A percentile compares a stretch with the other conserved stretches of the same genome.
Evolutionary conservation across 805 yeast genomes (phyloP).

Genomic region (Metschnikowia picachoensis): DNA sequence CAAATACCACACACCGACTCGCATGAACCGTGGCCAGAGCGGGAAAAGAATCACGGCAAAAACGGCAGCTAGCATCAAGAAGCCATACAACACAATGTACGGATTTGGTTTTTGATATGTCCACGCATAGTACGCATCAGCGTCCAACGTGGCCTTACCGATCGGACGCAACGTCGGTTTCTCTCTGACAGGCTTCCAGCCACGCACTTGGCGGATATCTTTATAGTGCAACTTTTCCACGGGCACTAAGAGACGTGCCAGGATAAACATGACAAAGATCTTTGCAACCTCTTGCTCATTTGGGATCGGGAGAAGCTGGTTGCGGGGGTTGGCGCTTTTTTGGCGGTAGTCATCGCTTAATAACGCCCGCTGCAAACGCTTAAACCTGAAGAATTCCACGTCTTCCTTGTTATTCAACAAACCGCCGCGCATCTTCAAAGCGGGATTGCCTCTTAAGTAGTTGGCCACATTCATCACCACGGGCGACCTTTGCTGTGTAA

Average conservation of each 20-base stretch:
- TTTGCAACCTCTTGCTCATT: constrained; percentile 56
- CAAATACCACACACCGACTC: constrained; percentile 85
- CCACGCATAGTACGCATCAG: constrained; percentile 82
- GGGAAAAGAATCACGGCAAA: constrained; percentile 77
- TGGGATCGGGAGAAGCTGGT: constrained; percentile 40
- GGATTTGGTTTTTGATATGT: constrained; percentile 70
- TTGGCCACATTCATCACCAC: constrained; percentile 67
- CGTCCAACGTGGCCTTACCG: constrained; percentile 55
- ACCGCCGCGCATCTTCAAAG: constrained; percentile 81
- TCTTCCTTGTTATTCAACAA: constrained; percentile 62
- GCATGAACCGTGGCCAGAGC: constrained; percentile 89
- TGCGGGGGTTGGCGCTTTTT: constrained; percentile 45
- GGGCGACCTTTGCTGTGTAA: constrained; percentile 36
- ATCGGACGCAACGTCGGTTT: constrained; percentile 57
- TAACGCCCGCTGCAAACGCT: constrained; percentile 78
- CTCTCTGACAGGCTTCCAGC: constrained; percentile 58
- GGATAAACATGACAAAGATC: constrained; percentile 64
- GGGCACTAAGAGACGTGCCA: constrained; percentile 70
- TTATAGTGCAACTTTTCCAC: constrained; percentile 67
- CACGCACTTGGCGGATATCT: constrained; percentile 55
- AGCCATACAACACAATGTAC: constrained; percentile 55
- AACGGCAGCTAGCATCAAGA: constrained; percentile 61
- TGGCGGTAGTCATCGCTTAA: constrained; percentile 64
- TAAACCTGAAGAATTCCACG: constrained; percentile 80
- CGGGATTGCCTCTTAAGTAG: constrained; percentile 58